phyloP scores from a whole-genome alignment of 2,329 filamentous ascomycete genomes.

The Cytospora paraplurivora region DNA sequence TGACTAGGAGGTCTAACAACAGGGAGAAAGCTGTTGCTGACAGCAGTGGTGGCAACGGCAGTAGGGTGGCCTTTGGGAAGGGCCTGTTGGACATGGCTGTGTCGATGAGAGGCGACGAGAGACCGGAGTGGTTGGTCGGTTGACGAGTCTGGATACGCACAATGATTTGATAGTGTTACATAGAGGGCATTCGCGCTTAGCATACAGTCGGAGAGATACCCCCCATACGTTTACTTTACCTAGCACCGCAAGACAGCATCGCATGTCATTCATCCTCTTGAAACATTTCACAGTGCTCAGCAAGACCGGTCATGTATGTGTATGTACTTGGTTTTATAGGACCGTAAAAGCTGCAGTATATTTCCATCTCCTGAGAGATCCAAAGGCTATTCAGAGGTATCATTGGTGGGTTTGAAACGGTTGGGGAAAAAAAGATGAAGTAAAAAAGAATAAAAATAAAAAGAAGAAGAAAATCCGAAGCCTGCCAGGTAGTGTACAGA shows the following conservation, averaged over 20 bases:
- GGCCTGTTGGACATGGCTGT: constrained; percentile 25
- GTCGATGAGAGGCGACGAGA: constrained; percentile 9
- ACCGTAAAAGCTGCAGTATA: constrained; percentile 15
- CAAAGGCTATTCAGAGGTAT: constrained; percentile 28
- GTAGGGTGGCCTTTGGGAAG: background rate
- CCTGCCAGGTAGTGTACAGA: constrained; percentile 3
- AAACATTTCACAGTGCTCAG: background rate
- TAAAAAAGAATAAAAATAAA: background rate
- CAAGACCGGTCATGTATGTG: background rate
- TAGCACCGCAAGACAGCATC: background rate
- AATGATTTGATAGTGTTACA: background rate
- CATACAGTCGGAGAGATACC: background rate
- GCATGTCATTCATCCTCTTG: background rate
- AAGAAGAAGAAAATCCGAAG: background rate
- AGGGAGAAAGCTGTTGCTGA: background rate
- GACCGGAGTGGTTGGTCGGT: constrained; percentile 25
- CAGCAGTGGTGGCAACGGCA: too few species aligned
- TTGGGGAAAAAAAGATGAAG: background rate
- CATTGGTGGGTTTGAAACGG: constrained; percentile 17
- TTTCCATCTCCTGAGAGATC: constrained; percentile 4
- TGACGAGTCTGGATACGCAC: constrained; percentile 2
- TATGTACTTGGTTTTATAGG: background rate
- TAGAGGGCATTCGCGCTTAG: background rate
- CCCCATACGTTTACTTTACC: background rate
- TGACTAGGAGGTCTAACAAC: constrained; percentile 35